These are phyloP conservation scores for sunflower (Helianthus annuus) DNA, from an alignment of 129 eudicot species.

Conservation along the genomic window HanXRQr2.0-SUNRISE NC_035448.2:204276417-204276916, in stretches of 20 bases:
- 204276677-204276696: constrained; percentile 59
- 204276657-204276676: constrained; percentile 54
- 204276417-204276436: constrained; percentile 65
- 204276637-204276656: constrained; percentile 63
- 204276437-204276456: constrained; percentile 93
- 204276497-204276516: constrained; percentile 47
- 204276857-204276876: constrained; percentile 35
- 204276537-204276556: constrained; percentile 55
- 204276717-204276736: constrained; percentile 36
- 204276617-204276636: constrained; percentile 70
- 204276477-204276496: constrained; percentile 49
- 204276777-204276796: background rate
- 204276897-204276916: constrained; percentile 28
- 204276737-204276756: constrained; percentile 19
- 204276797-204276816: background rate
- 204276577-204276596: constrained; percentile 70
- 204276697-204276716: constrained; percentile 59
- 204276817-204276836: constrained; percentile 2
- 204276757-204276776: background rate
- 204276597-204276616: constrained; percentile 69
- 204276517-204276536: constrained; percentile 38
- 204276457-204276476: constrained; percentile 70
- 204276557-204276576: constrained; percentile 63
- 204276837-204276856: constrained; percentile 20
- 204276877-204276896: constrained; percentile 31